A percentile compares a stretch with the other conserved stretches of the same genome.
Evolutionary conservation across 768 basidiomycete species (phyloP).

Genomic region (Kwoniella bestiolae): DNA sequence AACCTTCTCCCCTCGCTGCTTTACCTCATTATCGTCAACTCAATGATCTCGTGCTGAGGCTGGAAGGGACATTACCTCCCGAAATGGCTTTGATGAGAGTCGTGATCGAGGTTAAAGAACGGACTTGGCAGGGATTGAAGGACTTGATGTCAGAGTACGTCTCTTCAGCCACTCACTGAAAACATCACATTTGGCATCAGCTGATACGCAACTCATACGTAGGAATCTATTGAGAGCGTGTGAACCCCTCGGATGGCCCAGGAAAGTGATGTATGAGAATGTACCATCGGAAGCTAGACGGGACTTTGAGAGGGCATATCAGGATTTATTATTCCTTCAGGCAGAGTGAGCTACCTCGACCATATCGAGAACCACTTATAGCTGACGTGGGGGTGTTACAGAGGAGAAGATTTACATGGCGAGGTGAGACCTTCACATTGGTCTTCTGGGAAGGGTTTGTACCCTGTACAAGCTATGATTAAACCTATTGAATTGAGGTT

Average conservation of each 20-base stretch:
- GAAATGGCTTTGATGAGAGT: slow-evolving; percentile 68
- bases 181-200: not conserved
- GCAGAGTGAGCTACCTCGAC: slow-evolving; percentile 65
- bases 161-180: not conserved
- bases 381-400: slow-evolving; percentile 6
- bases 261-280: slow-evolving; percentile 68
- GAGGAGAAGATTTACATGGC: slow-evolving; percentile 50
- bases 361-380: not conserved
- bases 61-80: slow-evolving; percentile 60
- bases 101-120: slow-evolving; percentile 67
- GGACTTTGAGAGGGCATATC: slow-evolving; percentile 76
- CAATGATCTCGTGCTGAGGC: slow-evolving; percentile 65
- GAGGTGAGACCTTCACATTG: slow-evolving; percentile 57
- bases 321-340: slow-evolving; percentile 77
- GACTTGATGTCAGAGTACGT: slow-evolving; percentile 67
- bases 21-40: slow-evolving; percentile 67
- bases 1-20: slow-evolving; percentile 55
- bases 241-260: slow-evolving; percentile 85
- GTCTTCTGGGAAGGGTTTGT: slow-evolving; percentile 66
- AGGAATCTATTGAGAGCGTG: slow-evolving; percentile 70
- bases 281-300: slow-evolving; percentile 63
- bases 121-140: slow-evolving; percentile 80
- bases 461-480: slow-evolving; percentile 81
- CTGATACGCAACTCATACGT: not conserved
- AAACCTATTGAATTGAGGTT: slow-evolving; percentile 84